Evolutionary conservation across 2,329 filamentous ascomycete genomes (phyloP), one percentile per base, ranked within the genome.

Genomic region (Aspergillus persii): DNA sequence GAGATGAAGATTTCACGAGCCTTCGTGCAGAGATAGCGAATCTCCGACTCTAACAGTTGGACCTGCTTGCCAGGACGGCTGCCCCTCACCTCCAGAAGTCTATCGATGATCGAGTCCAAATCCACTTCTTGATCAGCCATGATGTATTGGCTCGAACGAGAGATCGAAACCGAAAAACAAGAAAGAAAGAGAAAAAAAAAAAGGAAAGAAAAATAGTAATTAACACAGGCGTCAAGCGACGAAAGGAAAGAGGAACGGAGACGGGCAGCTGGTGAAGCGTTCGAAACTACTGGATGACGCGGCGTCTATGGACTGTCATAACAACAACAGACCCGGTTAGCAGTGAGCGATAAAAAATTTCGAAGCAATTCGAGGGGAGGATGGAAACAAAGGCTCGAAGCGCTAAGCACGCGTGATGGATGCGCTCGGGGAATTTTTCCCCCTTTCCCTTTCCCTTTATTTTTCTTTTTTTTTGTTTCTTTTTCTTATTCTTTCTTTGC

Each of bases 1-100:
- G 93, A 97, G 79, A 99, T 98, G 84, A 99, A 98, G 73, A 99
- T 98, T 83, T 99, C 95, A 68, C 95, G 90, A 64, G 94, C 93
- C 84, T 98, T 98, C 77, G 94, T 97, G 86, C 95, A 99, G 67
- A 99, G 87, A 80, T 88, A 96, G 76, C 94, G 90, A 70, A 99
- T 99, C 82, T 98, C 95, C 62, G 91, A 88, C 80, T 99, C 95
- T 67, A 96, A 84, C 68, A 99, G 86, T 82, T 98, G 94, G 57
- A 99, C 95, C 81, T 98, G 95, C 84, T 99, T 99, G 72, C 95
- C 95, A 59, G 95, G 95, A 75, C 95, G 89, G 85, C 93, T 97
- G 77, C 94, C 95, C 81, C 95, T 90, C 76, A 98, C 95, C 82
- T 99, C 95, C 75, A 98, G 85, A 74, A 99, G 87, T 80, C 95